phyloP scores from a whole-genome alignment of 495 filamentous ascomycete genomes.

The Aspergillus wentii region DNA sequence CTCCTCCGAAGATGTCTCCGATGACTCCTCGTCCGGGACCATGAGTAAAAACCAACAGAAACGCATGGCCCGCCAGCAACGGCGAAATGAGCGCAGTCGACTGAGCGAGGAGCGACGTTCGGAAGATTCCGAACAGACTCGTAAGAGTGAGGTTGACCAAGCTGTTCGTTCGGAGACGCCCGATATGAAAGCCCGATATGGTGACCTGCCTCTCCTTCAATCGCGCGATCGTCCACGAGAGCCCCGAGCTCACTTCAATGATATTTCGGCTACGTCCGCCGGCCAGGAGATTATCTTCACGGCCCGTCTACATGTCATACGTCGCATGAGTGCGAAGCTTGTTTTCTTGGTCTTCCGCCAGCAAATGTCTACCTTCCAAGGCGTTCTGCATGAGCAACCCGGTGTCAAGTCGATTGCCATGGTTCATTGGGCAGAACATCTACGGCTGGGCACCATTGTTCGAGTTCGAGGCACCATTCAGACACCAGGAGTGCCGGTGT shows the following conservation, averaged over 20 bases:
- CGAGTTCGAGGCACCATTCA: slow-evolving; percentile 61
- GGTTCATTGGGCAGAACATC: slow-evolving; percentile 64
- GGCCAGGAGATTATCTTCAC: slow-evolving; percentile 70
- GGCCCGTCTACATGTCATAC: slow-evolving; percentile 77
- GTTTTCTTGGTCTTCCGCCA: slow-evolving; percentile 85
- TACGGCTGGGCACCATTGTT: slow-evolving; percentile 64
- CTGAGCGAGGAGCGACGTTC: slow-evolving; percentile 49
- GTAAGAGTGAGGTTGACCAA: slow-evolving; percentile 39
- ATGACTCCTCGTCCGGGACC: slow-evolving; percentile 24
- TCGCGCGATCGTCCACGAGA: slow-evolving; percentile 32
- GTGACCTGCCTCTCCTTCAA: slow-evolving; percentile 51
- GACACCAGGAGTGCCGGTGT: slow-evolving; percentile 52
- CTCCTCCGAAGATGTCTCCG: slow-evolving; percentile 45
- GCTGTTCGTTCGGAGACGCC: slow-evolving; percentile 32
- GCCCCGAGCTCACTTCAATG: slow-evolving; percentile 42
- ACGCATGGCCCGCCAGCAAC: slow-evolving; percentile 39
- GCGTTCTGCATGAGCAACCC: slow-evolving; percentile 54
- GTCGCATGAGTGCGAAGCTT: slow-evolving; percentile 84
- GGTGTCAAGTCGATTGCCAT: slow-evolving; percentile 52
- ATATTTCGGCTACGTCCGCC: slow-evolving; percentile 50
- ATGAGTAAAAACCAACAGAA: slow-evolving; percentile 53
- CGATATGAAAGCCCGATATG: slow-evolving; percentile 58
- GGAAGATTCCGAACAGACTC: slow-evolving; percentile 39
- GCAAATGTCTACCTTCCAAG: slow-evolving; percentile 73
- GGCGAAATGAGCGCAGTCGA: slow-evolving; percentile 40